Evolutionary conservation across 805 yeast species (phyloP).

Genomic region (Saccharomyces mikatae): DNA sequence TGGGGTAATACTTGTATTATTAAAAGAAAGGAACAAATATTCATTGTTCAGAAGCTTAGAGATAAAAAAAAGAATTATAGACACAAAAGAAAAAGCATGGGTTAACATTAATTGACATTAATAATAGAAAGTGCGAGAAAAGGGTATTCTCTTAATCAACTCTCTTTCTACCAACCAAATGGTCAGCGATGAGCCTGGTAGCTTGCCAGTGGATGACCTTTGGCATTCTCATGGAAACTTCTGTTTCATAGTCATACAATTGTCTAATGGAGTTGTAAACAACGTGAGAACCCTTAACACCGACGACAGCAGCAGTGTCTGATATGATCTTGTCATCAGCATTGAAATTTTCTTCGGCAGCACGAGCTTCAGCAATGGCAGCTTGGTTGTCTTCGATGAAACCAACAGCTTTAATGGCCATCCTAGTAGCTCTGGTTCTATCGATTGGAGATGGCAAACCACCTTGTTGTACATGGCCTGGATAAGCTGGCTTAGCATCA

Average conservation of each 20-base stretch:
- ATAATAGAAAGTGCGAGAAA: neutral
- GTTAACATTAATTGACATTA: neutral
- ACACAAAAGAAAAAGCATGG: neutral
- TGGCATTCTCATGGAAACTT: slow-evolving; percentile 74
- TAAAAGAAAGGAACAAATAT: neutral
- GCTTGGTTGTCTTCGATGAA: slow-evolving; percentile 46
- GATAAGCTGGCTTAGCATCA: slow-evolving; percentile 72
- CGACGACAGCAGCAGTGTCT: slow-evolving; percentile 71
- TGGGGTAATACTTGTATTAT: neutral
- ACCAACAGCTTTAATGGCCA: slow-evolving; percentile 60
- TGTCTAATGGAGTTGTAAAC: slow-evolving; percentile 64
- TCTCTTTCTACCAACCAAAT: slow-evolving; percentile 64
- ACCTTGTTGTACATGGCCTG: slow-evolving; percentile 87
- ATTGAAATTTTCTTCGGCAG: slow-evolving; percentile 25
- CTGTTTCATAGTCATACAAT: slow-evolving; percentile 83
- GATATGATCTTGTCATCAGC: slow-evolving; percentile 29
- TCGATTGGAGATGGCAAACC: slow-evolving; percentile 71
- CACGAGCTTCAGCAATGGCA: slow-evolving; percentile 24
- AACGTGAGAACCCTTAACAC: slow-evolving; percentile 71
- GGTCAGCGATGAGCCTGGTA: slow-evolving; percentile 71
- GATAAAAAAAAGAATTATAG: neutral
- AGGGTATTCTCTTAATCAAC: slow-evolving; percentile 11
- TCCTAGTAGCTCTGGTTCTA: slow-evolving; percentile 64
- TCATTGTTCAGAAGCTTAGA: neutral
- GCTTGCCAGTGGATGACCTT: slow-evolving; percentile 77